These are phyloP conservation scores for Pichia sp. DNA, from an alignment of 1,139 yeast species.

Conservation along the genomic window DNA sequence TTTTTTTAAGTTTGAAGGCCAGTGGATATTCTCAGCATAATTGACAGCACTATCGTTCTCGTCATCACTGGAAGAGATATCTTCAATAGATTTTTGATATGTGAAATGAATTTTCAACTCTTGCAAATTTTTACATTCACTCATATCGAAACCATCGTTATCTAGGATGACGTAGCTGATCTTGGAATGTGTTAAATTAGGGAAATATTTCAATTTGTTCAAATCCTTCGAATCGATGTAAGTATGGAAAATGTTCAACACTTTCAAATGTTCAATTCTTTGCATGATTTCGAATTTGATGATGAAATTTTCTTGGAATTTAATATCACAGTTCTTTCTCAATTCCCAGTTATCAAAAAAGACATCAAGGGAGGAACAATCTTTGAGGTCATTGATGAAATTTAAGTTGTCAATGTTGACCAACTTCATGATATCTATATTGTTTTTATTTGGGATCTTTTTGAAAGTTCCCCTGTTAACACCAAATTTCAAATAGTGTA, in stretches of 20 bases:
- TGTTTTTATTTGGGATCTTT: slow-evolving; percentile 23
- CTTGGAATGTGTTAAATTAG: slow-evolving; percentile 28
- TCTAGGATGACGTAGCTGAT: slow-evolving; percentile 28
- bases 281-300: slow-evolving; percentile 23
- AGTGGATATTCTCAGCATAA: slow-evolving; percentile 19
- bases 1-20: slow-evolving; percentile 28
- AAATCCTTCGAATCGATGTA: slow-evolving; percentile 28
- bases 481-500: slow-evolving; percentile 28
- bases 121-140: slow-evolving; percentile 26
- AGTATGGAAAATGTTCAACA: slow-evolving; percentile 29
- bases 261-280: slow-evolving; percentile 21
- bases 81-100: slow-evolving; percentile 22
- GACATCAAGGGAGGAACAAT: slow-evolving; percentile 26
- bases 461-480: slow-evolving; percentile 29
- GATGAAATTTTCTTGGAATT: slow-evolving; percentile 25
- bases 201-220: slow-evolving; percentile 24
- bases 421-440: slow-evolving; percentile 25
- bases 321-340: slow-evolving; percentile 26
- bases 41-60: neutral
- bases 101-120: slow-evolving; percentile 30
- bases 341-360: slow-evolving; percentile 31
- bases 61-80: slow-evolving; percentile 1
- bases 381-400: slow-evolving; percentile 24
- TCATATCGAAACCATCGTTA: slow-evolving; percentile 27
- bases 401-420: slow-evolving; percentile 29